These are phyloP conservation scores for Hysterium pulicare DNA, from an alignment of 2,329 filamentous ascomycete species.

Conservation along the genomic window DNA sequence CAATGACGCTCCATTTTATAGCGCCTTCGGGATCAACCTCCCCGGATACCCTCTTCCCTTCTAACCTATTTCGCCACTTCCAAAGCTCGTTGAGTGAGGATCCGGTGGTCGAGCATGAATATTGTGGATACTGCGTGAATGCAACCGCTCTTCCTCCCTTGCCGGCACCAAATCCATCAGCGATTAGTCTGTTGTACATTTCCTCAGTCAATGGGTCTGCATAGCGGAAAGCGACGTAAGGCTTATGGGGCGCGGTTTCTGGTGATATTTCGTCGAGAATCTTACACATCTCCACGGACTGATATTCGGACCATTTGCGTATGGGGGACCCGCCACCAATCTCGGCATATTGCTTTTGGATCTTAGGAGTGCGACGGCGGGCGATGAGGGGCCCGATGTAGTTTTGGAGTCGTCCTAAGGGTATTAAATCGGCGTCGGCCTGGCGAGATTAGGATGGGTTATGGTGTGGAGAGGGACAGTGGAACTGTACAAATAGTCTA, in stretches of 20 bases:
- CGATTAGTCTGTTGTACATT: conserved; percentile 79
- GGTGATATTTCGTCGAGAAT: conserved; percentile 86
- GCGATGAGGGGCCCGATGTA: conserved; percentile 90
- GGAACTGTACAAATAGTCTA: conserved; percentile 73
- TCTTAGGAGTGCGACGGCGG: conserved; percentile 85
- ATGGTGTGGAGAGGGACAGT: conserved; percentile 3
- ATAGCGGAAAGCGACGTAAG: conserved; percentile 96
- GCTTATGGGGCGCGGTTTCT: conserved; percentile 92
- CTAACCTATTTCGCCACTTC: conserved; percentile 90
- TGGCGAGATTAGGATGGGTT: conserved; percentile 38
- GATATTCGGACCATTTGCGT: conserved; percentile 95
- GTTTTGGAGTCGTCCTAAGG: conserved; percentile 84
- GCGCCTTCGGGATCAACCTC: conserved; percentile 58
- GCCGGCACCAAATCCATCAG: conserved; percentile 86
- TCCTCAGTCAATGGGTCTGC: conserved; percentile 90
- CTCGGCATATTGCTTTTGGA: conserved; percentile 88
- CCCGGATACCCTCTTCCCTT: conserved; percentile 65
- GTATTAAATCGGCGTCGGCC: conserved; percentile 92
- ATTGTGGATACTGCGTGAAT: conserved; percentile 98
- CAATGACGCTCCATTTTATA: conserved; percentile 96
- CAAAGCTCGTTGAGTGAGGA: conserved; percentile 95
- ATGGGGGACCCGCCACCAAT: conserved; percentile 98
- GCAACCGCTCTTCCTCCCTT: conserved; percentile 91
- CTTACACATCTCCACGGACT: conserved; percentile 95
- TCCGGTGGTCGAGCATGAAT: conserved; percentile 95